phyloP scores from a whole-genome alignment of 768 basidiomycete genomes.

The Leccinellum luteum region DNA sequence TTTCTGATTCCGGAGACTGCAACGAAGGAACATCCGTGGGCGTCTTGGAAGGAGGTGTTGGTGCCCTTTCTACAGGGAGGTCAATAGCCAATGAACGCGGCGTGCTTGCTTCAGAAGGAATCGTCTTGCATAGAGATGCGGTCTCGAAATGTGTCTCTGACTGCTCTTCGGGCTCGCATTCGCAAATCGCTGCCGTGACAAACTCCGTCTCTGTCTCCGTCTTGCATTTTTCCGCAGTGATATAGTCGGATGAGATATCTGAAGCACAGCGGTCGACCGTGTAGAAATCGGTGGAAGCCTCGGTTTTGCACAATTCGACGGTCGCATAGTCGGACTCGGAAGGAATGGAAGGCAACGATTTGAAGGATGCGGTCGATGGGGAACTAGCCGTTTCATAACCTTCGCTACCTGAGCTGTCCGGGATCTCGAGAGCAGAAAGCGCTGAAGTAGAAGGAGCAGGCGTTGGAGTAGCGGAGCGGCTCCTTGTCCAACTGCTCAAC shows the following conservation, averaged over 20 bases:
- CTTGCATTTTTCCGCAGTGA: slow-evolving; percentile 48
- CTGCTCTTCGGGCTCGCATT: slow-evolving; percentile 22
- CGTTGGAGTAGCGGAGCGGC: slow-evolving; percentile 30
- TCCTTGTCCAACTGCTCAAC: slow-evolving; percentile 33
- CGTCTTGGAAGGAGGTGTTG: slow-evolving; percentile 28
- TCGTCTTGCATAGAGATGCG: slow-evolving; percentile 39
- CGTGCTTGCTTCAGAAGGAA: slow-evolving; percentile 35
- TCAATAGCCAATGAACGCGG: slow-evolving; percentile 38
- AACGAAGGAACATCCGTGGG: slow-evolving; percentile 28
- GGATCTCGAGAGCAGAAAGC: slow-evolving; percentile 31
- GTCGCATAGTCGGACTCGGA: slow-evolving; percentile 48
- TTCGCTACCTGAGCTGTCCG: slow-evolving; percentile 42
- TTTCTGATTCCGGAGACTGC: slow-evolving; percentile 24
- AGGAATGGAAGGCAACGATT: slow-evolving; percentile 59
- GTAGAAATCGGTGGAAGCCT: slow-evolving; percentile 44
- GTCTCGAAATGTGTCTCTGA: slow-evolving; percentile 55
- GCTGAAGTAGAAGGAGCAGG: slow-evolving; percentile 30
- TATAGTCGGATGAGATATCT: slow-evolving; percentile 45
- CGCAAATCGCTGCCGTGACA: slow-evolving; percentile 45
- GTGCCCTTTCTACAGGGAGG: slow-evolving; percentile 20
- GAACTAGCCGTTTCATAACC: slow-evolving; percentile 47
- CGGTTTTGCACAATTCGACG: slow-evolving; percentile 42
- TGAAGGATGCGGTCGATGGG: slow-evolving; percentile 50
- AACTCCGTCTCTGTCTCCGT: slow-evolving; percentile 44
- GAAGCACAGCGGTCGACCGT: slow-evolving; percentile 46